Conservation (phyloP, 192 early-diverging fungal genomes). For the Coemansia brasiliensis region DNA sequence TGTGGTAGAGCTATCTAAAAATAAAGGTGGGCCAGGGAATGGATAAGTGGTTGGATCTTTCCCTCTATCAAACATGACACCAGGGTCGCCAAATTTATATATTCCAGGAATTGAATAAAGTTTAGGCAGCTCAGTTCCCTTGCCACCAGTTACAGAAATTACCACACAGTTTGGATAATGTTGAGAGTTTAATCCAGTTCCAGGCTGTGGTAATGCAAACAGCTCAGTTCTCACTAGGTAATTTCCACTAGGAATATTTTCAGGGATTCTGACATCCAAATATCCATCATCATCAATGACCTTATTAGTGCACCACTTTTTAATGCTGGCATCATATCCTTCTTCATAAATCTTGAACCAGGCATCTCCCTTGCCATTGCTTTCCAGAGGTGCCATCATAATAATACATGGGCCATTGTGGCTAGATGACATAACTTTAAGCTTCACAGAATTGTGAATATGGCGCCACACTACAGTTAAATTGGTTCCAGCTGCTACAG, state of each 20-base stretch:
- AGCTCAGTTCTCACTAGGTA: conserved; percentile 28
- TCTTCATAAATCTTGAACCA: conserved; percentile 45
- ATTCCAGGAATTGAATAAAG: conserved; percentile 19
- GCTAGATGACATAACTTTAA: conserved; percentile 11
- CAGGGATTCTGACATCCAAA: conserved; percentile 9
- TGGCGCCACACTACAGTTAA: conserved; percentile 13
- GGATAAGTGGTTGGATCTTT: neutral
- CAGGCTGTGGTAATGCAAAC: conserved; percentile 19
- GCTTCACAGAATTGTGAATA: neutral
- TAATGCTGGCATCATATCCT: conserved; percentile 6
- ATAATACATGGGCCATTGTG: conserved; percentile 24
- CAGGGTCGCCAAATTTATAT: conserved; percentile 14
- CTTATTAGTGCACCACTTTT: conserved; percentile 22
- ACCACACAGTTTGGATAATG: conserved; percentile 26
- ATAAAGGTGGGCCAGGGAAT: conserved; percentile 20
- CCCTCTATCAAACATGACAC: conserved; percentile 10
- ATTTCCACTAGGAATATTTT: conserved; percentile 13
- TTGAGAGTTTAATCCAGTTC: conserved; percentile 7
- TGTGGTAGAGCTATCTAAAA: too few relatives aligned
- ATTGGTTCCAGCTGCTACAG: conserved; percentile 6
- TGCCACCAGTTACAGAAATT: conserved; percentile 4
- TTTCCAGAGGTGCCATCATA: conserved; percentile 20
- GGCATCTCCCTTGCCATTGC: conserved; percentile 12
- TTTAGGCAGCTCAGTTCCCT: neutral
- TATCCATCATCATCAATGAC: conserved; percentile 10